Base-by-base conservation (phyloP, 164 flowering plant species). In the Akebia trifoliata region DNA sequence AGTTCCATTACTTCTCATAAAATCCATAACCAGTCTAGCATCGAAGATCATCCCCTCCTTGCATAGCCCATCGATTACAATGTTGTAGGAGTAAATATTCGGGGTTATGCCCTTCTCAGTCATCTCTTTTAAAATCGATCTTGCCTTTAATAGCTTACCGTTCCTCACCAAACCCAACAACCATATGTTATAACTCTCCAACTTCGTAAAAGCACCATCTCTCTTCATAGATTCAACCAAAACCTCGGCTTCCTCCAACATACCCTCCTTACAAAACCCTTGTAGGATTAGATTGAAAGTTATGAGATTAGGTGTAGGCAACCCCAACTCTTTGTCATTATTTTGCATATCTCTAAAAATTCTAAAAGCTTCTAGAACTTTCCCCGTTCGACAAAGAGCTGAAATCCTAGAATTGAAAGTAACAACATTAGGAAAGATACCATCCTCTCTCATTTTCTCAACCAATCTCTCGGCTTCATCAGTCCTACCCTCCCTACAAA, bases 351-450 rank as follows among this genome's bases (percentile, higher is more conserved):
- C 99, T 38, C 81, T 68, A 59, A 87, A 87, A 48, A 93, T 87
- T 54, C 76, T 74, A 47, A 81, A 78, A 26, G 97, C 99, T 67
- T 90, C 96, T 4, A 78, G 52, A 69, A 90, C 70, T 60, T 86
- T 86, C 22, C 93, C 95, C 4, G 72, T 51, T 1, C 63, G 64
- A 69, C 96, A 93, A 51, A 93, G 86, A 59, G 87, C 88, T 0
- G 99, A 78, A 63, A 90, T 85, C 77, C 96, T 80, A 57, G 90
- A 73, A 69, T 90, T 93, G 59, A 90, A 93, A 34, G 96, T 93
- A 58, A 90, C 97, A 56, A 84, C 79, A 78, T 93, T 73, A 0
- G 99, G 97, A 43, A 39, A 43, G 17, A 87, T 55, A 26, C 83
- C 81, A 54, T 72, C 84, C 54, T 63, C 78, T 48, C 80, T 74